Conservation (phyloP, 2,329 filamentous ascomycete species). For the Escovopsis weberi region DNA sequence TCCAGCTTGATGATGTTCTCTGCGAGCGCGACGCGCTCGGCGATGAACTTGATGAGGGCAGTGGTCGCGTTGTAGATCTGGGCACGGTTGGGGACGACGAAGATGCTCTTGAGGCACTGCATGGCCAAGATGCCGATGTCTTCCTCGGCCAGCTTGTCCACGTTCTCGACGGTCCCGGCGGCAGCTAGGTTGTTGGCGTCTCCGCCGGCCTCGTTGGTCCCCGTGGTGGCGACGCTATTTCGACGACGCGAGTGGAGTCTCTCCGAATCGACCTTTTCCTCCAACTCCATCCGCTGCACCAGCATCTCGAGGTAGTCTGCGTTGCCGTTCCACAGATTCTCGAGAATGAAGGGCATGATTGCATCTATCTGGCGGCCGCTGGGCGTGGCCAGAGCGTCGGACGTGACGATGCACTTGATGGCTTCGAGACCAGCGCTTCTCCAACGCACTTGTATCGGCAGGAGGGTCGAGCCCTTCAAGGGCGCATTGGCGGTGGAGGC, state of each 20-base stretch:
- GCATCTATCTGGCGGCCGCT: constrained; percentile 62
- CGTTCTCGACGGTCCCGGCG: constrained; percentile 71
- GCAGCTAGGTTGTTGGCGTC: constrained; percentile 57
- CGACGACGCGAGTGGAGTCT: constrained; percentile 45
- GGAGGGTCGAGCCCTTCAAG: constrained; percentile 43
- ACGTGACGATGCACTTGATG: constrained; percentile 65
- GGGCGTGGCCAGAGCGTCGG: constrained; percentile 63
- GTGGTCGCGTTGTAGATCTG: constrained; percentile 68
- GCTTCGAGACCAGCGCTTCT: constrained; percentile 60
- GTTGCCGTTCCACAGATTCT: constrained; percentile 69
- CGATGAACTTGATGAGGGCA: constrained; percentile 62
- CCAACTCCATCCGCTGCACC: constrained; percentile 48
- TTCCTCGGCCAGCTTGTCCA: constrained; percentile 79
- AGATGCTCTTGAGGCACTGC: constrained; percentile 76
- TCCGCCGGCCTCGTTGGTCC: constrained; percentile 44
- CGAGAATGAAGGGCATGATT: constrained; percentile 71
- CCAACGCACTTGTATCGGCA: constrained; percentile 67
- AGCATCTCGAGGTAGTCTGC: constrained; percentile 56
- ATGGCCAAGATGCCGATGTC: constrained; percentile 74
- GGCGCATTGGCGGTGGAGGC: constrained; percentile 48
- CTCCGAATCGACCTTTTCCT: constrained; percentile 55
- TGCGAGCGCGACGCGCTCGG: constrained; percentile 38
- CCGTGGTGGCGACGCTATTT: constrained; percentile 65
- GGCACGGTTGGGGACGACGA: constrained; percentile 63
- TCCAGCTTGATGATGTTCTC: constrained; percentile 38